Percentiles rank a stretch among this genome's conserved stretches.
Conservation (phyloP, 2,329 filamentous ascomycete genomes). For the Domatiomyces catenatus region DNA sequence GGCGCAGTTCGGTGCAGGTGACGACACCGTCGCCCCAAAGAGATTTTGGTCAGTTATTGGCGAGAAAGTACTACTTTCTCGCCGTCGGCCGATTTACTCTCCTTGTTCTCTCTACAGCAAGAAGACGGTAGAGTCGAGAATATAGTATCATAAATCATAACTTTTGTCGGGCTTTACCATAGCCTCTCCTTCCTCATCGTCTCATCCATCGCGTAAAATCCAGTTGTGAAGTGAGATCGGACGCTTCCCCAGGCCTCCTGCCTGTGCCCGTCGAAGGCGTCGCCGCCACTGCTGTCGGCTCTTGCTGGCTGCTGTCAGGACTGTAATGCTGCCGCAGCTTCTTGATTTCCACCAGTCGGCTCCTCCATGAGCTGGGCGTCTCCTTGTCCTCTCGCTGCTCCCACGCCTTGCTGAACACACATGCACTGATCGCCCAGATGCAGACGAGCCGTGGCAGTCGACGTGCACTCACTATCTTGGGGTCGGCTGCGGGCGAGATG, state of each 20-base stretch:
- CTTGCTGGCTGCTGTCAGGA: neutral
- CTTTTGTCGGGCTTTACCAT: neutral
- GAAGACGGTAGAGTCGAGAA: neutral
- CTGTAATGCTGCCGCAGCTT: constrained; percentile 48
- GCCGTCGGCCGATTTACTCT: too few species aligned
- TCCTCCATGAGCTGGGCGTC: constrained; percentile 78
- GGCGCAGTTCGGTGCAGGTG: neutral
- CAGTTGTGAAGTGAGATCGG: neutral
- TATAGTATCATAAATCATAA: neutral
- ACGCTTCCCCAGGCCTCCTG: neutral
- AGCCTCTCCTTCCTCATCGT: neutral
- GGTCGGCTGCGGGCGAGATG: constrained; percentile 74
- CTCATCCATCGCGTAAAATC: neutral
- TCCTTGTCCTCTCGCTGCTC: constrained; percentile 47
- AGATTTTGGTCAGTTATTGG: too few species aligned
- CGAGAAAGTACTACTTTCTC: neutral
- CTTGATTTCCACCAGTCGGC: constrained; percentile 70
- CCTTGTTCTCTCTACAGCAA: neutral
- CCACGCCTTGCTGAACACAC: constrained; percentile 89
- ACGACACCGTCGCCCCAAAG: neutral
- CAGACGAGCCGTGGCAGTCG: constrained; percentile 75
- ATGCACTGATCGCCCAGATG: constrained; percentile 79
- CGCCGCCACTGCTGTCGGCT: neutral
- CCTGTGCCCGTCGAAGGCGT: too few species aligned
- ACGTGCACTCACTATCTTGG: constrained; percentile 73